Conservation (phyloP, 805 yeast genomes). For the Barnettozyma siamensis region DNA sequence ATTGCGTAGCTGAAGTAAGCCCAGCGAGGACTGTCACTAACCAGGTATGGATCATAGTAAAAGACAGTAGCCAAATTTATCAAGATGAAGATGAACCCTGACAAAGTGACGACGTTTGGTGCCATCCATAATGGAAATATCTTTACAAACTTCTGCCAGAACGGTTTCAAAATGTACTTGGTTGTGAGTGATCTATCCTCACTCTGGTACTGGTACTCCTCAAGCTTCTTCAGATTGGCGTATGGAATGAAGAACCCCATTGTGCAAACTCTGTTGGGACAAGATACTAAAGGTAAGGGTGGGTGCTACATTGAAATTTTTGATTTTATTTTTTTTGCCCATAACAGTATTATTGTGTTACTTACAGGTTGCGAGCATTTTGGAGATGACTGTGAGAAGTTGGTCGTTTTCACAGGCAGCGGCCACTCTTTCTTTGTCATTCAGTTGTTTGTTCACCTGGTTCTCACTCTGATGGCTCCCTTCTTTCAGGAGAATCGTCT, state of each 20-base stretch:
- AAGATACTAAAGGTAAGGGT: too few relatives aligned
- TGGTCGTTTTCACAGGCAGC: conserved; percentile 99
- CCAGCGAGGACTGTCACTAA: conserved; percentile 64
- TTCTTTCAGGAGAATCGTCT: conserved; percentile 72
- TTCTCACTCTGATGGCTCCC: conserved; percentile 95
- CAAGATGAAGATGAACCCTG: conserved; percentile 70
- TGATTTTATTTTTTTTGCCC: too few relatives aligned
- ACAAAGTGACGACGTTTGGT: conserved; percentile 82
- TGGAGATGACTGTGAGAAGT: conserved; percentile 79
- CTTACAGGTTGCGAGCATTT: conserved; percentile 81
- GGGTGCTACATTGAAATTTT: too few relatives aligned
- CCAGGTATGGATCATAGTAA: conserved; percentile 65
- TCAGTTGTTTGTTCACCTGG: conserved; percentile 93
- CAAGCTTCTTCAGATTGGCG: conserved; percentile 42
- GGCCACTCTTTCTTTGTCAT: conserved; percentile 95
- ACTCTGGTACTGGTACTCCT: conserved; percentile 51
- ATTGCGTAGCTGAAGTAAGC: conserved; percentile 70
- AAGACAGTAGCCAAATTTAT: conserved; percentile 59
- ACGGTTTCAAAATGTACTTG: conserved; percentile 69
- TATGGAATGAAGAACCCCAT: conserved; percentile 68
- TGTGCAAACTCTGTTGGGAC: too few relatives aligned
- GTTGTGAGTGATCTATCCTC: conserved; percentile 81
- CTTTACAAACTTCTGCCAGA: conserved; percentile 69
- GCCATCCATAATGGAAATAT: conserved; percentile 86
- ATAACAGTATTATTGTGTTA: too few relatives aligned